Percentiles rank a stretch among this genome's conserved stretches.
Conservation (phyloP, 176 grass and related monocot genomes). For the Panicum miliaceum region DNA sequence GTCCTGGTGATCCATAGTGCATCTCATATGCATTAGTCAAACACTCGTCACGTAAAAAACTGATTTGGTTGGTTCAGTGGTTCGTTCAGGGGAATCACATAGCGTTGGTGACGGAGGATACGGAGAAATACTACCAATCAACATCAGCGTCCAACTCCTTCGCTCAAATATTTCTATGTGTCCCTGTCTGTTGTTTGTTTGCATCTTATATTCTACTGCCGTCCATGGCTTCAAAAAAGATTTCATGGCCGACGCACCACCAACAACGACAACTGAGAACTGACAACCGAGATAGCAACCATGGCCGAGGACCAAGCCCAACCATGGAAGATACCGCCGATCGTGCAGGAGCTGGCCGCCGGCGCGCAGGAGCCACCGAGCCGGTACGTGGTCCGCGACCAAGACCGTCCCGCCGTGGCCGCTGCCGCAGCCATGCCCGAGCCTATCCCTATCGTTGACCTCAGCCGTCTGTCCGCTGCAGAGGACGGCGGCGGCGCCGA, state of each 20-base stretch:
- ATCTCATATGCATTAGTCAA: no score
- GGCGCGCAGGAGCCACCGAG: constrained; percentile 41
- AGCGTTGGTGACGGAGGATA: no score
- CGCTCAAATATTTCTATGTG: no score
- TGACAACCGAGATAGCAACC: neutral
- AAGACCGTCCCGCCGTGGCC: neutral
- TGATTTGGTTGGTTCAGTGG: no score
- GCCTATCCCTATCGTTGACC: constrained; percentile 49
- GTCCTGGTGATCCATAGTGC: no score
- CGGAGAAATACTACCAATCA: no score
- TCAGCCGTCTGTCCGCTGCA: constrained; percentile 35
- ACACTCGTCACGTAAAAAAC: no score
- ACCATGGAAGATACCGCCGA: constrained; percentile 27
- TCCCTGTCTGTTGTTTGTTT: no score
- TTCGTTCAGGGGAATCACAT: no score
- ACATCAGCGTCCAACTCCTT: no score
- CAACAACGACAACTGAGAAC: neutral
- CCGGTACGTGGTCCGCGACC: constrained; percentile 42
- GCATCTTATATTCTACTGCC: neutral
- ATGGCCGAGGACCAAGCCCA: constrained; percentile 33
- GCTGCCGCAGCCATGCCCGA: neutral
- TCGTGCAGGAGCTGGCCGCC: constrained; percentile 54
- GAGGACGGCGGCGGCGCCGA: neutral
- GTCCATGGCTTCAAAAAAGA: neutral
- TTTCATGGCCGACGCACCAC: neutral